Conservation (phyloP, 495 filamentous ascomycete genomes). For the Talaromyces adpressus region DNA sequence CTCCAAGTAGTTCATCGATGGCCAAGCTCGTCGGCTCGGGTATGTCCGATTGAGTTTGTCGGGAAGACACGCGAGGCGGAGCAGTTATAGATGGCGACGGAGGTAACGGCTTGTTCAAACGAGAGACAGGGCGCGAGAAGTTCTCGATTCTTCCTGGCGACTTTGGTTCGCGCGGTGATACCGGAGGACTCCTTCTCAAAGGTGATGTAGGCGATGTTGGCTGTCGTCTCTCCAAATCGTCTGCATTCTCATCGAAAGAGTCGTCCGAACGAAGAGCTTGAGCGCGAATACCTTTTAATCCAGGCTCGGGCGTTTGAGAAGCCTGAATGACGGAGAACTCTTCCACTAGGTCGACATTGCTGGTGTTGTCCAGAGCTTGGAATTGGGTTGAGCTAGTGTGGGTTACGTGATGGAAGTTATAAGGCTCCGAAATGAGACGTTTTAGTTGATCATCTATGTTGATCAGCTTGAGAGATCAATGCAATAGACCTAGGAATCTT, state of each 20-base stretch:
- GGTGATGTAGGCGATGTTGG: conserved; percentile 12
- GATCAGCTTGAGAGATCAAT: background rate
- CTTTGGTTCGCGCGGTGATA: conserved; percentile 16
- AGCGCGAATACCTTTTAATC: conserved; percentile 55
- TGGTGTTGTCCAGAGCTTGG: conserved; percentile 47
- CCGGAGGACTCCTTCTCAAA: conserved; percentile 15
- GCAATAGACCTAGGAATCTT: conserved; percentile 15
- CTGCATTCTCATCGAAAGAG: conserved; percentile 20
- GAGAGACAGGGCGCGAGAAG: conserved; percentile 43
- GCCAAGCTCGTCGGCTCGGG: conserved; percentile 33
- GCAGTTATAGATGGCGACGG: conserved; percentile 24
- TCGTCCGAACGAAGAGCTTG: conserved; percentile 60
- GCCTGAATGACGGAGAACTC: conserved; percentile 62
- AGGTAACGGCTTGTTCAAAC: conserved; percentile 23
- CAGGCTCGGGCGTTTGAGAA: conserved; percentile 55
- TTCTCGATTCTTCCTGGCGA: conserved; percentile 39
- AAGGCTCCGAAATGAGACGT: conserved; percentile 69
- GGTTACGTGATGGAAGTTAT: conserved; percentile 82
- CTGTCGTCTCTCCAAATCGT: conserved; percentile 17
- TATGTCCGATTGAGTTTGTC: conserved; percentile 16
- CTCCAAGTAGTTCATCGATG: conserved; percentile 38
- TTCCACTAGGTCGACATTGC: conserved; percentile 54
- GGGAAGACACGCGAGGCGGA: conserved; percentile 23
- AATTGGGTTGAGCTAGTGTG: conserved; percentile 65
- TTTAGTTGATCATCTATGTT: conserved; percentile 31